phyloP scores from a whole-genome alignment of 2,329 filamentous ascomycete genomes.

The Penicillium sp. region DNA sequence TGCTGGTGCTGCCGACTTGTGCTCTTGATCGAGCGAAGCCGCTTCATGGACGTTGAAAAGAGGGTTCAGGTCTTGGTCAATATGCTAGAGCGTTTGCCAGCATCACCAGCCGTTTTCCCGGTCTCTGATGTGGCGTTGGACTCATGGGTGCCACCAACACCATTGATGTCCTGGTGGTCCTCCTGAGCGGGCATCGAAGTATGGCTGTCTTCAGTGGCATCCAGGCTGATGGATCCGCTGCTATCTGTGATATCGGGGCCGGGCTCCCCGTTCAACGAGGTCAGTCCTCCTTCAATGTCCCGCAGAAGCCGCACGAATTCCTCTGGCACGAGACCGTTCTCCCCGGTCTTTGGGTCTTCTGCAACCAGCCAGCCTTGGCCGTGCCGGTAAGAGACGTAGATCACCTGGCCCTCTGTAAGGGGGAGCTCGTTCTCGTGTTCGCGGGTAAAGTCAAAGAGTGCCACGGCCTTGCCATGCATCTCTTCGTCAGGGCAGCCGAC shows the following conservation, averaged over 20 bases:
- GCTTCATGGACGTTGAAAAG: not conserved
- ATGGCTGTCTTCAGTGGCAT: conserved; percentile 41
- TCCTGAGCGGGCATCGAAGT: conserved; percentile 31
- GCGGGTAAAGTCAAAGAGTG: conserved; percentile 87
- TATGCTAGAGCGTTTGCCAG: conserved; percentile 15
- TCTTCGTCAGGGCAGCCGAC: conserved; percentile 94
- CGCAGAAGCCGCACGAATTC: conserved; percentile 89
- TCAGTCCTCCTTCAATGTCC: conserved; percentile 88
- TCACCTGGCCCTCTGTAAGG: conserved; percentile 88
- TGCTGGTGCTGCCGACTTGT: conserved; percentile 1
- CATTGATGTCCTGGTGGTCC: conserved; percentile 15
- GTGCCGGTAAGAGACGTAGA: conserved; percentile 92
- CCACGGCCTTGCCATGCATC: conserved; percentile 94
- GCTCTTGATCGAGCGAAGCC: conserved; percentile 10
- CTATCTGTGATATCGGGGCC: conserved; percentile 44
- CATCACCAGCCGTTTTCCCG: not conserved
- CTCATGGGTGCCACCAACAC: conserved; percentile 1
- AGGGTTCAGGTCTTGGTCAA: conserved; percentile 15
- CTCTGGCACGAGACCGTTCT: conserved; percentile 92
- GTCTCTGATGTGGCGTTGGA: conserved; percentile 4
- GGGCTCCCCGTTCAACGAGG: conserved; percentile 59
- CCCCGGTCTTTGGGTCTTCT: conserved; percentile 87
- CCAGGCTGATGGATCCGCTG: conserved; percentile 52
- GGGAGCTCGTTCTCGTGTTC: conserved; percentile 97
- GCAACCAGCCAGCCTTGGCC: conserved; percentile 97